These are phyloP conservation scores for Nakaseomyces bracarensis DNA, from an alignment of 1,139 yeast species.

Conservation along the genomic window DNA sequence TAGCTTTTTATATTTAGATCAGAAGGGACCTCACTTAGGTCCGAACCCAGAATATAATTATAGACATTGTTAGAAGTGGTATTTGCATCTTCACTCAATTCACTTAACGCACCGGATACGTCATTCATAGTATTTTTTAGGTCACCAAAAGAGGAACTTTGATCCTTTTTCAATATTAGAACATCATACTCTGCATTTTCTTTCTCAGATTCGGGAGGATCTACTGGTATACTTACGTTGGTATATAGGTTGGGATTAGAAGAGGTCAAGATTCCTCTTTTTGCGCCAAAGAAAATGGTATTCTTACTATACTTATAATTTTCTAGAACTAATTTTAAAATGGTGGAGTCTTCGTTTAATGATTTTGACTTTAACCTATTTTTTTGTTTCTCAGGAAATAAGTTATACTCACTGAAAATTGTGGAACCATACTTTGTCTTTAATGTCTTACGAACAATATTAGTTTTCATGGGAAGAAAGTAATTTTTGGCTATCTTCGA, in stretches of 20 bases:
- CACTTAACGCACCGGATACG: no score
- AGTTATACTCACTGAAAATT: neutral
- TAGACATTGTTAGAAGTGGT: neutral
- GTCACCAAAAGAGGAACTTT: no score
- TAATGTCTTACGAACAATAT: neutral
- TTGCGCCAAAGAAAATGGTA: neutral
- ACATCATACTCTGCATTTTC: neutral
- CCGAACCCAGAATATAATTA: neutral
- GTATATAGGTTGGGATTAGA: no score
- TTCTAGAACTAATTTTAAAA: neutral
- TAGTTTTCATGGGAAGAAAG: neutral
- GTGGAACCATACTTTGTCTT: neutral
- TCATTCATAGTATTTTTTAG: no score
- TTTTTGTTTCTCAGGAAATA: slow-evolving; percentile 1
- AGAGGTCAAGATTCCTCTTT: neutral
- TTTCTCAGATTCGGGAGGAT: neutral
- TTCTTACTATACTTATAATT: neutral
- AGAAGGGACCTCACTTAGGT: neutral
- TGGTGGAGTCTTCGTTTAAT: neutral
- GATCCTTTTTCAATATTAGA: no score
- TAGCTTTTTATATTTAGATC: neutral
- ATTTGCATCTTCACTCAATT: neutral
- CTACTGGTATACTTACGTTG: neutral
- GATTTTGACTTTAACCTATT: neutral
- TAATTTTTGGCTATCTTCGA: neutral